phyloP scores from a whole-genome alignment of 305 asterid genomes.

The Fraxinus paxiana region DNA sequence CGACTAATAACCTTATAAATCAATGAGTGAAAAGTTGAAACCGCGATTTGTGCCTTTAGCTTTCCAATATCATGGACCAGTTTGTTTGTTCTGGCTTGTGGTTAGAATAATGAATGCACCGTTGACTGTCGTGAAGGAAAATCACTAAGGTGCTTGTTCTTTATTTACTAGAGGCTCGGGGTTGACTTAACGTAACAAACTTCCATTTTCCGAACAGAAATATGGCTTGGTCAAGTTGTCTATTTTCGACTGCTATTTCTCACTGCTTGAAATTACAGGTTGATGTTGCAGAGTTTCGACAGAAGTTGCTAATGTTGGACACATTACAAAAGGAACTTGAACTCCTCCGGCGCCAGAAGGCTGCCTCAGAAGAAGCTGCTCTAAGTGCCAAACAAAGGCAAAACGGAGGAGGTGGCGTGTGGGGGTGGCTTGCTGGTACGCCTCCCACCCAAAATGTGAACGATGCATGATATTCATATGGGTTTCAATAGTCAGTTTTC shows the following conservation, averaged over 20 bases:
- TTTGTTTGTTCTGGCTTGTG: neutral
- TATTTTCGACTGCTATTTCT: conserved; percentile 7
- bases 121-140: neutral
- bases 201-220: neutral
- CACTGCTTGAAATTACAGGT: conserved; percentile 51
- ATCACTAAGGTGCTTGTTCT: neutral
- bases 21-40: neutral
- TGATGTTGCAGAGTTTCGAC: conserved; percentile 89
- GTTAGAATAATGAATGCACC: neutral
- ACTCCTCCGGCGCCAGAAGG: conserved; percentile 86
- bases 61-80: neutral
- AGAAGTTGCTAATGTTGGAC: conserved; percentile 84
- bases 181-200: neutral
- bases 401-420: conserved; percentile 78
- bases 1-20: neutral
- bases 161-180: neutral
- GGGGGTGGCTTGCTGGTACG: conserved; percentile 98
- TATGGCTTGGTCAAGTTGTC: neutral
- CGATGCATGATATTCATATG: conserved; percentile 34
- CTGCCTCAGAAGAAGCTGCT: conserved; percentile 94
- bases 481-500: conserved; percentile 29
- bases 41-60: neutral
- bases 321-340: conserved; percentile 82
- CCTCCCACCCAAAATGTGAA: conserved; percentile 44
- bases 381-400: conserved; percentile 59